These are phyloP conservation scores for Microcos paniculata DNA, from an alignment of 345 rosid species.

Conservation along the genomic window DNA sequence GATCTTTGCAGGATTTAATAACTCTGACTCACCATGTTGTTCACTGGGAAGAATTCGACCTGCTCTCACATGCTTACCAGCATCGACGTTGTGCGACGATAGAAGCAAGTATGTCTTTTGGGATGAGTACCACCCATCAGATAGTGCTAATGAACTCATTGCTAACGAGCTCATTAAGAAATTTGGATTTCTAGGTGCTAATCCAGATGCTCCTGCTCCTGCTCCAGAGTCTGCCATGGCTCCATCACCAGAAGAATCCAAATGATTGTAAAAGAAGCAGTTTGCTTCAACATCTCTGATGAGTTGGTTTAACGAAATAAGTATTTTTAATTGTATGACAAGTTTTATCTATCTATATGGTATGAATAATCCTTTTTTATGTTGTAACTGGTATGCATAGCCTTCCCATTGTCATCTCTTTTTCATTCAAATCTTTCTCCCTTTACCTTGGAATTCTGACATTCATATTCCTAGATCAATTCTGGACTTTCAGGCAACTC, in stretches of 20 bases:
- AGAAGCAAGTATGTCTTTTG: slow-evolving; percentile 91
- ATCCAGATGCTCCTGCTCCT: slow-evolving; percentile 37
- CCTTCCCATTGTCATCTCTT: background rate
- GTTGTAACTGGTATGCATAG: background rate
- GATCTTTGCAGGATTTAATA: slow-evolving; percentile 56
- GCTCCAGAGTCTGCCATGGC: slow-evolving; percentile 38
- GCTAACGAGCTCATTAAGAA: slow-evolving; percentile 81
- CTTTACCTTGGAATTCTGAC: background rate
- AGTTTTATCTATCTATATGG: background rate
- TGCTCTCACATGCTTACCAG: slow-evolving; percentile 84
- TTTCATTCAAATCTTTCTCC: background rate
- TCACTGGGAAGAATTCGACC: slow-evolving; percentile 83
- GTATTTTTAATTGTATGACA: background rate
- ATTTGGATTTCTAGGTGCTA: slow-evolving; percentile 48
- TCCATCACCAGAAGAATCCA: slow-evolving; percentile 33
- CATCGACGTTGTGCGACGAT: slow-evolving; percentile 75
- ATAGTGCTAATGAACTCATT: slow-evolving; percentile 70
- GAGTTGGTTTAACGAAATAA: background rate
- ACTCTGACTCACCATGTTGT: slow-evolving; percentile 88
- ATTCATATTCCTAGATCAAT: background rate
- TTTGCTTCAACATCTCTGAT: background rate
- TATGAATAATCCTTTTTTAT: background rate
- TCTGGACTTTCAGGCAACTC: background rate
- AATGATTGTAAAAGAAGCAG: background rate
- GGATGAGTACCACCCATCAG: slow-evolving; percentile 98